Evolutionary conservation across 352 stramenopile genomes (phyloP).

Genomic region (Globisporangium parvum): DNA sequence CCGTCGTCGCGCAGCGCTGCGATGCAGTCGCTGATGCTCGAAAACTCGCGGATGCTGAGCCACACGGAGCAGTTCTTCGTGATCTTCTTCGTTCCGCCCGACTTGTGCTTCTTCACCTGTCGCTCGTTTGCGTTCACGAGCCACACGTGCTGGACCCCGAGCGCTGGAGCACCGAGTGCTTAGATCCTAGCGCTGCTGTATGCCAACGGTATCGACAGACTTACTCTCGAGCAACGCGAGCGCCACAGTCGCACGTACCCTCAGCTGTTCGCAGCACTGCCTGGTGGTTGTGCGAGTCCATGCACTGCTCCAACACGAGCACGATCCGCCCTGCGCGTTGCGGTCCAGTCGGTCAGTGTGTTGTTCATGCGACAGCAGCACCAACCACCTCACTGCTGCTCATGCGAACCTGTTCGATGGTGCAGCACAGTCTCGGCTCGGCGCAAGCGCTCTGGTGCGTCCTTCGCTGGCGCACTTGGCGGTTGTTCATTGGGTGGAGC

Average conservation of each 20-base stretch:
- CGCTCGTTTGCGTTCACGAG: conserved; percentile 57
- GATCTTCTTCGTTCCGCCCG: conserved; percentile 58
- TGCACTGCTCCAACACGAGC: conserved; percentile 75
- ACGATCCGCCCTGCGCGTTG: conserved; percentile 37
- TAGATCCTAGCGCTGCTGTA: neutral
- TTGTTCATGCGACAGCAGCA: neutral
- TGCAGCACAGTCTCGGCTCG: conserved; percentile 62
- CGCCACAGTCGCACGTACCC: conserved; percentile 29
- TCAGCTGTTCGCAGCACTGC: conserved; percentile 90
- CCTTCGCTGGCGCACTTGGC: neutral
- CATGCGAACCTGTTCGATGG: conserved; percentile 35
- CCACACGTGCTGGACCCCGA: conserved; percentile 93
- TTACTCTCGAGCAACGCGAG: neutral
- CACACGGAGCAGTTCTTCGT: conserved; percentile 78
- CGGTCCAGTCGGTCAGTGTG: neutral
- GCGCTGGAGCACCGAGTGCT: conserved; percentile 16
- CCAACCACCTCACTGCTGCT: neutral
- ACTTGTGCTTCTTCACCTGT: conserved; percentile 65
- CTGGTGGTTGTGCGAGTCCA: conserved; percentile 85
- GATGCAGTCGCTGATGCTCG: conserved; percentile 77
- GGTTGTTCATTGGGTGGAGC: neutral
- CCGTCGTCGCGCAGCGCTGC: conserved; percentile 45
- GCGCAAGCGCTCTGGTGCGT: conserved; percentile 52
- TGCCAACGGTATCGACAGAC: neutral
- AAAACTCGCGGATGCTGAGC: conserved; percentile 86